These are phyloP conservation scores for Anaeromyces robustus DNA, from an alignment of 192 early-diverging fungal species.

Conservation along the genomic window DNA sequence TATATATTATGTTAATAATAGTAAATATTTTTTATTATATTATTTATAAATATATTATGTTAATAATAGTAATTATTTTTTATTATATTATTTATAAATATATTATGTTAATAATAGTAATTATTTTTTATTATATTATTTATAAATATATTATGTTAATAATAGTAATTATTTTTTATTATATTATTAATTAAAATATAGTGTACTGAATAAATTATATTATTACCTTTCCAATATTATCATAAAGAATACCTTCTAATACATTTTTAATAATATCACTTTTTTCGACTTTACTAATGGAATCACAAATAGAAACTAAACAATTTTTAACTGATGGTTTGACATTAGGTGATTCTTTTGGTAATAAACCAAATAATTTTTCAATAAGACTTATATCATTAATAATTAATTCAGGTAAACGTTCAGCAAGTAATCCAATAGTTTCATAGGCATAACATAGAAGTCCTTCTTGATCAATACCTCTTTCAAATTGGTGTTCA, in stretches of 20 bases:
- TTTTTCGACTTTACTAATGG: not conserved
- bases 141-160: too few species aligned
- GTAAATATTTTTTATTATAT: too few species aligned
- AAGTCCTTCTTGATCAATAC: not conserved
- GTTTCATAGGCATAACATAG: slow-evolving; percentile 53
- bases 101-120: too few species aligned
- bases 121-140: too few species aligned
- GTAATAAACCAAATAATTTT: slow-evolving; percentile 54
- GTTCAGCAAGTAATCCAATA: slow-evolving; percentile 54
- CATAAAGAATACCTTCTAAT: slow-evolving; percentile 3
- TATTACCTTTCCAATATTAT: slow-evolving; percentile 23
- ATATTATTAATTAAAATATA: slow-evolving; percentile 2
- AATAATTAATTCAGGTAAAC: slow-evolving; percentile 49
- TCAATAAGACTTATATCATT: slow-evolving; percentile 42
- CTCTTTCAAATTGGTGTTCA: not conserved
- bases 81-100: too few species aligned
- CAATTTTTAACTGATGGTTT: slow-evolving; percentile 4
- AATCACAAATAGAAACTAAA: not conserved
- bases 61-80: too few species aligned
- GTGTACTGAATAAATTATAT: too few species aligned
- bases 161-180: slow-evolving; percentile 1
- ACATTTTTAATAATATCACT: not conserved
- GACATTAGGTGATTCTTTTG: slow-evolving; percentile 4
- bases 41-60: too few species aligned
- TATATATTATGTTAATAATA: too few species aligned